Base-by-base conservation (phyloP, 768 basidiomycete genomes). In the Lactifluus rugatus region DNA sequence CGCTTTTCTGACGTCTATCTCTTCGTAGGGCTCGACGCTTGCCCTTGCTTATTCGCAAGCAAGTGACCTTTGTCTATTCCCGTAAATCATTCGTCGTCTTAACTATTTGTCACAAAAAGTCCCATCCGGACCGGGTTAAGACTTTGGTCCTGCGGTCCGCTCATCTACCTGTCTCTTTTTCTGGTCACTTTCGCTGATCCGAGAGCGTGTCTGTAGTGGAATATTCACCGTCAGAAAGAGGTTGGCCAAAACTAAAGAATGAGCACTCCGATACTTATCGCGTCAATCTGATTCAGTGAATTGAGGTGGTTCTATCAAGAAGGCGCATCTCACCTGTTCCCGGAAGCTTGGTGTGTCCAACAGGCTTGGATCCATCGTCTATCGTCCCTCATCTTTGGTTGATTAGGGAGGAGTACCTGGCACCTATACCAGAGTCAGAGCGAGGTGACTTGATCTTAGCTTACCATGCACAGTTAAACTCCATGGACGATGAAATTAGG, bases 261-360 rank as follows among this genome's bases (percentile, higher is more conserved):
- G 1, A 19, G 13, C 28, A 16, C 34, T 9, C 34, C 23, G 26
- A 13, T 25, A 32, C 46, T 31, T 23, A 9, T 19, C n/a, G 5
- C n/a, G 9, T 49, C 36, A 26, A 51, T 17, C 16, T 10, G 23
- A 32, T 47, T n/a, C 34, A 75, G 84, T 64, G 93, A 97, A 71
- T 79, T 96, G 41, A 78, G 80, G 19, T 97, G 93, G 76, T 95
- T 96, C 76, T 96, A 94, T 71, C 92, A 93, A 74, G 81, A 88
- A 2, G 91, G 91, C 14, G 73, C 89, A 11, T 85, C 84, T 5
- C 83, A 87, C 68, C 70, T 91, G 31, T 93, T 92, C 76, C 89
- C 91, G 0, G 88, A 92, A 71, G 89, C 90, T 64, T 95, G 90
- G 90, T 89, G 64, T 37, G 36, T 6, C 31, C 52, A 21, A 19